These are phyloP conservation scores for Penicillium parvum DNA, from an alignment of 495 filamentous ascomycete genomes.

Conservation along the genomic window DNA sequence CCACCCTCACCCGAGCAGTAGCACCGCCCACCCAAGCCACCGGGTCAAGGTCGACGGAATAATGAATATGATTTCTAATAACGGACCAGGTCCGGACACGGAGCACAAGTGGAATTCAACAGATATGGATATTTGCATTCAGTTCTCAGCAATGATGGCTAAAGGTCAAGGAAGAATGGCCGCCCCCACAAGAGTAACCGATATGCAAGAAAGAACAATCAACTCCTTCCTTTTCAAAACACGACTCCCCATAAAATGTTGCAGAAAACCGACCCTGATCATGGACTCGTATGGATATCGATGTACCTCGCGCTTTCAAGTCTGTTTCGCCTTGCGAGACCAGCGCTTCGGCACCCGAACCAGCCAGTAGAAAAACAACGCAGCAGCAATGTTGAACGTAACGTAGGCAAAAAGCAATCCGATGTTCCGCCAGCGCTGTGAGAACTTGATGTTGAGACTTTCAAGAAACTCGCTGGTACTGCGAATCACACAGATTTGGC, in stretches of 20 bases:
- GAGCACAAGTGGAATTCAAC: not conserved
- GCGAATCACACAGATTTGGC: conserved; percentile 56
- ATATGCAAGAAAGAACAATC: no score
- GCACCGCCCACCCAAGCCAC: not conserved
- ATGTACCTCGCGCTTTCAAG: not conserved
- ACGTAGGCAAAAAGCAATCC: conserved; percentile 68
- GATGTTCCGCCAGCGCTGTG: conserved; percentile 65
- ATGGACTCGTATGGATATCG: no score
- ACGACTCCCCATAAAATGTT: no score
- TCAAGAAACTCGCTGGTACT: conserved; percentile 61
- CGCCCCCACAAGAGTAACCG: no score
- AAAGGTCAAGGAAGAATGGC: no score
- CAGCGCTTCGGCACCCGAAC: conserved; percentile 69
- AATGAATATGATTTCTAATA: no score
- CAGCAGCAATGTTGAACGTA: conserved; percentile 71
- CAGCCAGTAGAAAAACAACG: conserved; percentile 74
- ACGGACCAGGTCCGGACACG: not conserved
- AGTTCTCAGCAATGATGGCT: no score
- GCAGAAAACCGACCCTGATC: no score
- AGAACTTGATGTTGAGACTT: conserved; percentile 44
- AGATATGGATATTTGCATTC: not conserved
- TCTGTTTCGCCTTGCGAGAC: conserved; percentile 38
- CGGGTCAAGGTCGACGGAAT: not conserved
- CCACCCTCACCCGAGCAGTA: not conserved
- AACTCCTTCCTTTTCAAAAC: no score